Base-by-base conservation (phyloP, 768 basidiomycete genomes). In the Kwoniella botswanensis region DNA sequence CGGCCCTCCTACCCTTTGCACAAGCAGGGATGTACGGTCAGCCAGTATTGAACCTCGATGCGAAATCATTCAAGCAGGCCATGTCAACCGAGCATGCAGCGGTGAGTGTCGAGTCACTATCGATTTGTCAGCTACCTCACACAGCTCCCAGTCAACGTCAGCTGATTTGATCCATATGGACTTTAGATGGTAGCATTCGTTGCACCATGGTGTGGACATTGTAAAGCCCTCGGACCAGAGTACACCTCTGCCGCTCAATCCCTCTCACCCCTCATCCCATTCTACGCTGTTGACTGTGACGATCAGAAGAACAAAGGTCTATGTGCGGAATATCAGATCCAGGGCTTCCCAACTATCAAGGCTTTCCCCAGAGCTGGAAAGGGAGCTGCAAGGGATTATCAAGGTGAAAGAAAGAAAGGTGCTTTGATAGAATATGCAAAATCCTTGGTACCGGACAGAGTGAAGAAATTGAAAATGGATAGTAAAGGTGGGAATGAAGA, bases 321-420 rank as follows among this genome's bases (percentile, higher is more conserved):
- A 7, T 98, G 95, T 79, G 88, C 89, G 0, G 90, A 93, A 63
- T 91, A 94, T 67, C 86, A 89, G 15, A 88, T 97, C 22, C 86
- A 94, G 84, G 94, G 94, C 2, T 98, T 94, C 87, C 94, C 94
- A 2, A 97, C 94, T 2, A 86, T 98, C 82, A 98, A 98, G 89
- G 84, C 92, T 2, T 98, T 91, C 85, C 93, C 94, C 12, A 87
- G 91, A 53, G 94, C 94, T 9, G 86, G 85, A 10, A 86, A 88
- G 64, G 80, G 88, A 2, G 86, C 88, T 0, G 87, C 92, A 0
- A 87, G 91, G 71, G 84, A 86, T 21, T 96, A 91, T 79, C 88
- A 92, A 0, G 85, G 85, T 13, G 90, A 93, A 72, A 88, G 94
- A 56, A 91, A 90, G 59, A 88, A 90, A 1, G 89, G 86, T 41